Evolutionary conservation across 352 stramenopile genomes (phyloP).

Genomic region (Phytophthora aleatoria): DNA sequence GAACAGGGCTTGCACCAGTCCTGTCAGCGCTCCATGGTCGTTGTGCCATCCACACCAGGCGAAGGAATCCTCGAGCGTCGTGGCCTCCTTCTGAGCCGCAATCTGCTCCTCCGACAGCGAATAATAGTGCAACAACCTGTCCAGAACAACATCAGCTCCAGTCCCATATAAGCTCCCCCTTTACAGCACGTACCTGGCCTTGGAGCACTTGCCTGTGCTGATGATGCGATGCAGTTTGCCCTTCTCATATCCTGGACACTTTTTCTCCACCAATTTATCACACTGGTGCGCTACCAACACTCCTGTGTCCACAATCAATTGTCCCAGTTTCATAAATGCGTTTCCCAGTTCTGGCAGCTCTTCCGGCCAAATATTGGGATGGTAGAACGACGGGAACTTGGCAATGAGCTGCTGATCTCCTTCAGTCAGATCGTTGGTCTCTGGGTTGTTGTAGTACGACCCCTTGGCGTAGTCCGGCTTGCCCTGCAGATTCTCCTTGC

Average conservation of each 20-base stretch:
- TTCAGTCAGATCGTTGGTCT: conserved; percentile 86
- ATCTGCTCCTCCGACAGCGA: conserved; percentile 74
- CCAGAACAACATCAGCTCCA: conserved; percentile 1
- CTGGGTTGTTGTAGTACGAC: conserved; percentile 97
- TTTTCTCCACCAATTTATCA: conserved; percentile 87
- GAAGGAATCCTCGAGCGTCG: conserved; percentile 77
- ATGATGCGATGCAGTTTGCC: conserved; percentile 91
- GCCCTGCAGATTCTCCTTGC: conserved; percentile 95
- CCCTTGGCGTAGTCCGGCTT: conserved; percentile 94
- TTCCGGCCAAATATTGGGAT: conserved; percentile 94
- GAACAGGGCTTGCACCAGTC: conserved; percentile 93
- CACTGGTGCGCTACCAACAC: conserved; percentile 92
- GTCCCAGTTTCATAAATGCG: conserved; percentile 91
- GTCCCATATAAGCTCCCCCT: not conserved
- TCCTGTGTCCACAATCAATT: conserved; percentile 93
- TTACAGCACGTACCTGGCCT: conserved; percentile 65
- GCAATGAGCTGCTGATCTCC: conserved; percentile 77
- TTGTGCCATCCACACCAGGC: conserved; percentile 99
- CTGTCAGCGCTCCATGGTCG: conserved; percentile 95
- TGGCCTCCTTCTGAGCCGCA: conserved; percentile 43
- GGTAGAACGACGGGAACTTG: conserved; percentile 91
- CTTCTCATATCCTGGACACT: conserved; percentile 76
- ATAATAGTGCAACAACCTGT: conserved; percentile 96
- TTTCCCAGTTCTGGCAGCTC: conserved; percentile 84
- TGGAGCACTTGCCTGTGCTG: conserved; percentile 86